Percentiles rank a stretch among this genome's conserved stretches.
Evolutionary conservation across 2,329 filamentous ascomycete species (phyloP).

Genomic region (Sporothrix inflata): DNA sequence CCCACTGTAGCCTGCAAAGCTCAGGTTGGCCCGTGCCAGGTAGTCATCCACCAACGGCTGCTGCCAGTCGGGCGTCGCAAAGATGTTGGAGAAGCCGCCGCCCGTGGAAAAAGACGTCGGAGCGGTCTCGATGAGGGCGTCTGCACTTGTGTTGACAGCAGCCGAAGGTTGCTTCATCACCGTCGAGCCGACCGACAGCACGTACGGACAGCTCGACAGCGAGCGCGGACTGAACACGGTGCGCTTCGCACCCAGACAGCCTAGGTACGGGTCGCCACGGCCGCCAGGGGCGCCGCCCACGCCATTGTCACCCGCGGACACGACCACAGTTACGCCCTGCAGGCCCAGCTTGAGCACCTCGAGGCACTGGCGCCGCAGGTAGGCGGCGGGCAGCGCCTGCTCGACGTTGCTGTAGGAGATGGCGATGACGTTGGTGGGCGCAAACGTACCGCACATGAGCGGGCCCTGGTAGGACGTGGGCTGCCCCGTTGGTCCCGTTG

Average conservation of each 20-base stretch:
- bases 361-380: slow-evolving; percentile 56
- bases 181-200: slow-evolving; percentile 58
- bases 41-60: slow-evolving; percentile 45
- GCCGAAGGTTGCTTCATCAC: slow-evolving; percentile 40
- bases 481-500: neutral
- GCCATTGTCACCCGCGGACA: slow-evolving; percentile 53
- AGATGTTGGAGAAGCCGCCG: slow-evolving; percentile 53
- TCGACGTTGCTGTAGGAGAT: slow-evolving; percentile 61
- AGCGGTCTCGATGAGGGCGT: slow-evolving; percentile 32
- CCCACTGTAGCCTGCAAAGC: slow-evolving; percentile 24
- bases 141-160: neutral
- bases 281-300: slow-evolving; percentile 46
- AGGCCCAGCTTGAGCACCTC: slow-evolving; percentile 58
- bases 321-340: slow-evolving; percentile 52
- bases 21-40: slow-evolving; percentile 38
- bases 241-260: slow-evolving; percentile 32
- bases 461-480: slow-evolving; percentile 52
- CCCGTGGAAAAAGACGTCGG: slow-evolving; percentile 41
- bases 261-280: slow-evolving; percentile 30
- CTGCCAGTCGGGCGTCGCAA: slow-evolving; percentile 49
- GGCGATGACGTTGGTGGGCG: slow-evolving; percentile 59
- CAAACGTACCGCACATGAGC: slow-evolving; percentile 41
- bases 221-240: slow-evolving; percentile 34
- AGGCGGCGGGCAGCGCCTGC: slow-evolving; percentile 54
- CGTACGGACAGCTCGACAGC: slow-evolving; percentile 47